Percentiles rank a stretch among this genome's conserved stretches.
phyloP scores from a whole-genome alignment of 495 filamentous ascomycete species.

The Aspergillus saccharolyticus region DNA sequence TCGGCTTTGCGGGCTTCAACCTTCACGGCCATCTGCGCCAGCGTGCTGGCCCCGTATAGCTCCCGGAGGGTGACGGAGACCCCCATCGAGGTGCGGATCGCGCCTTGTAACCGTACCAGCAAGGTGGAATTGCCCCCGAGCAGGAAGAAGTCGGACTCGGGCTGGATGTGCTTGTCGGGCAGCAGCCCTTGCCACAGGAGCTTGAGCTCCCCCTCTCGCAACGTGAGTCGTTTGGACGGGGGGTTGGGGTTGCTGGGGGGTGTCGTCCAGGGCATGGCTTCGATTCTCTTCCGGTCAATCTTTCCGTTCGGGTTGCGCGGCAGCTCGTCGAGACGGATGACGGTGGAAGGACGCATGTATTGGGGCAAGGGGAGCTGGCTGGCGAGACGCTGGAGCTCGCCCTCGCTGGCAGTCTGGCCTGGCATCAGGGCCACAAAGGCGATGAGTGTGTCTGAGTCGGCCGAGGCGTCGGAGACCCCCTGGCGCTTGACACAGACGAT shows the following conservation, averaged over 20 bases:
- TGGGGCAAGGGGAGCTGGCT: background rate
- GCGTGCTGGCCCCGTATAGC: conserved; percentile 33
- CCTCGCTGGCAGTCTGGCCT: background rate
- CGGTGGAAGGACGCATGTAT: background rate
- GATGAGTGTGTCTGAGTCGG: background rate
- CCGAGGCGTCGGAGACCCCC: background rate
- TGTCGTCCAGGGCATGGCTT: background rate
- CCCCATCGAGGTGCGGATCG: conserved; percentile 22
- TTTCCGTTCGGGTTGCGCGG: background rate
- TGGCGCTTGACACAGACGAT: background rate
- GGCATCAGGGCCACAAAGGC: background rate
- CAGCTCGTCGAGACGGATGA: background rate
- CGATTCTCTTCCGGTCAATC: background rate
- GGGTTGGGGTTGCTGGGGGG: too few species aligned
- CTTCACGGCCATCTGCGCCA: conserved; percentile 7
- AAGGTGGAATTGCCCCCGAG: conserved; percentile 36
- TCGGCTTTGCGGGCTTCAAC: background rate
- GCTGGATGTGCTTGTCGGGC: conserved; percentile 14
- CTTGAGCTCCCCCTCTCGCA: background rate
- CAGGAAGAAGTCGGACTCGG: conserved; percentile 34
- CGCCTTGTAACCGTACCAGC: conserved; percentile 27
- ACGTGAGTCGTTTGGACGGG: background rate
- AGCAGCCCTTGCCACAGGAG: conserved; percentile 26
- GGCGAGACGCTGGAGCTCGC: background rate
- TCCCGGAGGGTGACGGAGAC: conserved; percentile 22